These are phyloP conservation scores for Ophiognomonia clavigignenti-juglandacearum DNA, from an alignment of 2,329 filamentous ascomycete species.

Conservation along the genomic window DNA sequence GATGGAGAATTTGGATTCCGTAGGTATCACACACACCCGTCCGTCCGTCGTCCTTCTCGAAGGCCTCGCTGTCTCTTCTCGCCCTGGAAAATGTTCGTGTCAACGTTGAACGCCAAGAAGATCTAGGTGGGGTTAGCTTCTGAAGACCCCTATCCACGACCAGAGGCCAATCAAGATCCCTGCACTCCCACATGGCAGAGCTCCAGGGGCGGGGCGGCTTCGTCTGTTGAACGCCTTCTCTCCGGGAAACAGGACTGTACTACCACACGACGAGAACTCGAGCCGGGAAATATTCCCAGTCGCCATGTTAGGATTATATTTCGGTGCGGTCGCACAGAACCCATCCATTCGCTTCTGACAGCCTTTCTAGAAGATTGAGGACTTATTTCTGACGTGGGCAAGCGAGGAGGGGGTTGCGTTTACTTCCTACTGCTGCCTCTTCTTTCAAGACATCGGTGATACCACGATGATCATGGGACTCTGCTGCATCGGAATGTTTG, in stretches of 20 bases:
- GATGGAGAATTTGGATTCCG: background rate
- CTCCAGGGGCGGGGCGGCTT: too few species aligned
- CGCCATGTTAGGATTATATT: background rate
- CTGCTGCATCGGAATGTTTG: background rate
- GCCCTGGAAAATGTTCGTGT: too few species aligned
- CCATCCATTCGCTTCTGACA: background rate
- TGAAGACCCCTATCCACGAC: background rate
- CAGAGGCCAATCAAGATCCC: background rate
- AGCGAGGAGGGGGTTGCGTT: background rate
- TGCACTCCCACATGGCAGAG: background rate
- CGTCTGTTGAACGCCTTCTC: background rate
- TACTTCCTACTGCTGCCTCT: background rate
- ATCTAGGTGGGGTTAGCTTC: too few species aligned
- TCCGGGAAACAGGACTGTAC: too few species aligned
- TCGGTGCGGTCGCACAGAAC: background rate
- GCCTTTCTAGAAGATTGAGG: background rate
- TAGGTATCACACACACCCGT: background rate
- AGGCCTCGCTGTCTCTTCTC: too few species aligned
- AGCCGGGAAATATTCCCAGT: background rate
- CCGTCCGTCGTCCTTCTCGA: background rate
- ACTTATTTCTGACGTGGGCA: background rate
- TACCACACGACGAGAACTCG: background rate
- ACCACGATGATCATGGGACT: background rate
- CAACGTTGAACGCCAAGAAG: too few species aligned
- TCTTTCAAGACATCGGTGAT: background rate